Conservation (phyloP, 2,329 filamentous ascomycete genomes). For the Aspergillus vadensis region DNA sequence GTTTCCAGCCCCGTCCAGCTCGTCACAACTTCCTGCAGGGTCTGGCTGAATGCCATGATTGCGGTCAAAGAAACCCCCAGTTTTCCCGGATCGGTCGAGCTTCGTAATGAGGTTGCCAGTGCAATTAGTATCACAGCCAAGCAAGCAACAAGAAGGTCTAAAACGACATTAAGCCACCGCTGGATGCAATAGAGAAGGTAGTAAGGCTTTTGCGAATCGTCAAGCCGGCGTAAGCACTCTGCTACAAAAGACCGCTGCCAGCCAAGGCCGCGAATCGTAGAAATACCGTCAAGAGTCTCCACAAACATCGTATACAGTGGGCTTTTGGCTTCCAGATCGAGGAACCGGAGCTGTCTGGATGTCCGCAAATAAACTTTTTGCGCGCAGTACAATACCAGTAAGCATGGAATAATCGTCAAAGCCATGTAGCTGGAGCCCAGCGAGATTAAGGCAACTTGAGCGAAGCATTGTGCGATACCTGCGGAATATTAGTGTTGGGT, state of each 20-base stretch:
- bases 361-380: conserved; percentile 3
- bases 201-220: conserved; percentile 1
- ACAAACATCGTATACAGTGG: not conserved
- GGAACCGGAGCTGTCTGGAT: not conserved
- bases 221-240: not conserved
- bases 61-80: not conserved
- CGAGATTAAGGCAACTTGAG: not conserved
- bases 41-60: conserved; percentile 2
- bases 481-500: not conserved
- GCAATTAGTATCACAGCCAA: not conserved
- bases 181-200: conserved; percentile 2
- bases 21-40: not conserved
- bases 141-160: not conserved
- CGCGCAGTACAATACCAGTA: not conserved
- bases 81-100: not conserved
- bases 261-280: not conserved
- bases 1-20: not conserved
- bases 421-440: conserved; percentile 5
- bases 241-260: not conserved
- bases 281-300: not conserved
- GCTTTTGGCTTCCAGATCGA: conserved; percentile 1
- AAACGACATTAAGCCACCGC: conserved; percentile 5
- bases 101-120: not conserved
- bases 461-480: conserved; percentile 5
- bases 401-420: not conserved